Percentiles rank a stretch among this genome's conserved stretches.
Conservation (phyloP, 768 basidiomycete genomes). For the Collybia sordida region DNA sequence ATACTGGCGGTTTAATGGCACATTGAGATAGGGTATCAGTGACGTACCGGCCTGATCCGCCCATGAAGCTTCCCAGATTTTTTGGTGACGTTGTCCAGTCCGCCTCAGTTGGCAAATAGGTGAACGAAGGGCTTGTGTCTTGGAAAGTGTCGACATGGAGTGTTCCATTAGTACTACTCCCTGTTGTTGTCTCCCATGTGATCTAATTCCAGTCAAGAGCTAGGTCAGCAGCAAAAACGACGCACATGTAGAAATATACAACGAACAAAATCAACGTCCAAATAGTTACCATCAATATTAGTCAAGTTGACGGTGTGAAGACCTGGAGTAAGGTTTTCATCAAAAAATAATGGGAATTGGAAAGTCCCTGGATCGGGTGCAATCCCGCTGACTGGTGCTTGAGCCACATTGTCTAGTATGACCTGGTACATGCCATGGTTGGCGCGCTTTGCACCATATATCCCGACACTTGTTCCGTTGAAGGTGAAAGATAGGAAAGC, state of each 20-base stretch:
- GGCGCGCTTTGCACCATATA: constrained; percentile 48
- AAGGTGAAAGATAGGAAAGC: constrained; percentile 41
- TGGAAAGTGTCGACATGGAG: constrained; percentile 26
- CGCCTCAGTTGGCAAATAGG: constrained; percentile 26
- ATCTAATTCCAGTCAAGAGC: constrained; percentile 19
- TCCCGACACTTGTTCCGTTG: constrained; percentile 48
- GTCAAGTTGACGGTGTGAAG: constrained; percentile 37
- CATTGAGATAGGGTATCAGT: too few species aligned
- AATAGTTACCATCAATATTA: constrained; percentile 21
- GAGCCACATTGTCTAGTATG: constrained; percentile 34
- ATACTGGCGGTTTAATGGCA: too few species aligned
- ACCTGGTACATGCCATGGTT: constrained; percentile 49
- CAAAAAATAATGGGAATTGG: constrained; percentile 41
- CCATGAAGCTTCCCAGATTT: constrained; percentile 34
- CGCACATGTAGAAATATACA: too few species aligned
- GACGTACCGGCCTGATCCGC: constrained; percentile 42
- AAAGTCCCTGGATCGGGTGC: constrained; percentile 28
- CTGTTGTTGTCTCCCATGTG: constrained; percentile 30
- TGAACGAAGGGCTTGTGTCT: constrained; percentile 36
- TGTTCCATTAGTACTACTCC: constrained; percentile 17
- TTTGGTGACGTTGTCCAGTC: constrained; percentile 33
- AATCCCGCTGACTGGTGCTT: constrained; percentile 27
- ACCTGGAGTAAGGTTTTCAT: constrained; percentile 27
- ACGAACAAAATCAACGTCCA: constrained; percentile 53
- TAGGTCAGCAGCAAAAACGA: neutral